Base-by-base conservation (phyloP, 768 basidiomycete species). In the Rhizopogon vesiculosus region DNA sequence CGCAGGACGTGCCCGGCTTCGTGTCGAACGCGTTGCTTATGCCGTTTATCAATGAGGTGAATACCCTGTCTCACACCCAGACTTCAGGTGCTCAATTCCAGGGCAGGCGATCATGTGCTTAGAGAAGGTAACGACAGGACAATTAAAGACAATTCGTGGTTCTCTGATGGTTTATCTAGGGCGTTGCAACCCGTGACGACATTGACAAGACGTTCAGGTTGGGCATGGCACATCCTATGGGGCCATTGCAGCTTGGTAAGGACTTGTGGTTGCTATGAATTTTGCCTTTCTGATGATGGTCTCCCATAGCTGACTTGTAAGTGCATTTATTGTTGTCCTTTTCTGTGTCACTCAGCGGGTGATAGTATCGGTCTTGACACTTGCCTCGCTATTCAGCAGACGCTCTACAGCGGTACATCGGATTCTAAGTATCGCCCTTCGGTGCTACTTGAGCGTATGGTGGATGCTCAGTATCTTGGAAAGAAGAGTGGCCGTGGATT, bases 141-240 rank as follows among this genome's bases (percentile, higher is more conserved):
- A 5, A 13, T 3, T 18, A 13, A 12, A 13, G 16, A 18, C 55
- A 12, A 12, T 7, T 42, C 28, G 2, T 29, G 5, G 40, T 25
- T 42, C 22, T 2, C 29, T 41, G 1, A 63, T 44, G 19, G 4
- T 2, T 19, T 15, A n/a, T 15, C 22, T 56, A 92, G 88, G 95
- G 94, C 1, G 82, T 86, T n/a, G 95, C 93, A 1, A 91, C 90
- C 2, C 84, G 90, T 19, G 93, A 97, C 50, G 93, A 98, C 66
- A 97, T 98, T 56, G 95, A 98, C 72, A 93, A 87, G 61, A 98
- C 94, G 0, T 81, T 98, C 49, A 89, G 86, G 66, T 76, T 98
- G 19, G 96, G 95, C 35, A 96, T 96, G 92, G 86, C 86, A 59
- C 91, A 94, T 64, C 93, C 93, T 3, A 95, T 97, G 90, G 94